phyloP scores from a whole-genome alignment of 257 asterid species.

The Asclepias syriaca region DNA sequence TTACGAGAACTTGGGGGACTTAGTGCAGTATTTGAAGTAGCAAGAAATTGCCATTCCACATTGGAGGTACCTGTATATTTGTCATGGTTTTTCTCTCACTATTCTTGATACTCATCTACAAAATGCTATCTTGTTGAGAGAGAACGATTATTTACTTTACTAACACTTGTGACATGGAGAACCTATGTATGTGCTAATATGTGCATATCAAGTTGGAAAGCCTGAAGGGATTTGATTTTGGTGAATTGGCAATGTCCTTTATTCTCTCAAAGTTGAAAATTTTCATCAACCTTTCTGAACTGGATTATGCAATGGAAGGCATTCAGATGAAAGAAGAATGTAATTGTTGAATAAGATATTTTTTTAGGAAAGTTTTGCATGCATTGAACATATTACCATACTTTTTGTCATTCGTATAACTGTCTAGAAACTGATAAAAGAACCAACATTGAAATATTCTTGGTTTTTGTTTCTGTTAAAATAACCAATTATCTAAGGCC shows the following conservation, averaged over 20 bases:
- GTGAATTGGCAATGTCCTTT: no score
- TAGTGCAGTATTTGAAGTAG: slow-evolving; percentile 69
- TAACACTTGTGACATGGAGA: not conserved
- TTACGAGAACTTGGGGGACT: slow-evolving; percentile 80
- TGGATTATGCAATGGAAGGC: not conserved
- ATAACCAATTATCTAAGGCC: not conserved
- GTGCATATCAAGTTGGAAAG: no score
- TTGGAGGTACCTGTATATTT: slow-evolving; percentile 53
- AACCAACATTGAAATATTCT: not conserved
- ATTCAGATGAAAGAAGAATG: not conserved
- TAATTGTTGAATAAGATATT: not conserved
- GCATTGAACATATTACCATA: not conserved
- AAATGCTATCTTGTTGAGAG: not conserved
- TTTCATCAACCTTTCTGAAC: not conserved
- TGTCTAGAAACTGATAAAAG: not conserved
- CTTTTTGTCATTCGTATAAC: not conserved
- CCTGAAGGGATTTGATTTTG: no score
- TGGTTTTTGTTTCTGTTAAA: not conserved
- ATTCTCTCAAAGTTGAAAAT: not conserved
- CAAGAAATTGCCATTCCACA: slow-evolving; percentile 54
- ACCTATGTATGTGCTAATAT: no score
- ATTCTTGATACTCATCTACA: not conserved
- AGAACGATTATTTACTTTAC: not conserved
- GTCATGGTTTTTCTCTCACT: slow-evolving; percentile 4
- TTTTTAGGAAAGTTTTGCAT: not conserved